phyloP scores from a whole-genome alignment of 2,329 filamentous ascomycete genomes.

The Neopestalotiopsis rosae region DNA sequence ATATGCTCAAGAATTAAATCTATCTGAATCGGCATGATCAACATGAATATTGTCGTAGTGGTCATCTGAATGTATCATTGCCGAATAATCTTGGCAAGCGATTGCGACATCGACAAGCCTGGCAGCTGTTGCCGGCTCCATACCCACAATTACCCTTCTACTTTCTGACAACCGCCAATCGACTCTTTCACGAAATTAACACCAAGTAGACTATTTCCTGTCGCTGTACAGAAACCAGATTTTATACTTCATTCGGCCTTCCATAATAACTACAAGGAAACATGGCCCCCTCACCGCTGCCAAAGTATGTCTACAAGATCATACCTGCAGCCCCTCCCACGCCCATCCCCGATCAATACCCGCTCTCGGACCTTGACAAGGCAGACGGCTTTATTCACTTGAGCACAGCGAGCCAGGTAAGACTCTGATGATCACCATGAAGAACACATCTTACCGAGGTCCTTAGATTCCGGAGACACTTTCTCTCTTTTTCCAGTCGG shows the following conservation, averaged over 20 bases:
- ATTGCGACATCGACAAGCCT: background rate
- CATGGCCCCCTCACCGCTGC: constrained; percentile 39
- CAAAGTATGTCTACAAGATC: constrained; percentile 65
- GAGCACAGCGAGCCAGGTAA: constrained; percentile 60
- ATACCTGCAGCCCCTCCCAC: constrained; percentile 55
- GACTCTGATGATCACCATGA: background rate
- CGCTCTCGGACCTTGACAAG: constrained; percentile 63
- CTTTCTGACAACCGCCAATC: no score
- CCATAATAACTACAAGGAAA: background rate
- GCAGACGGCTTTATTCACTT: constrained; percentile 68
- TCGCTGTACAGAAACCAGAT: background rate
- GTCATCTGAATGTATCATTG: no score
- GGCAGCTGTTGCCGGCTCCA: background rate
- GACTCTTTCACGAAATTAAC: no score
- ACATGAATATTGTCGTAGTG: no score
- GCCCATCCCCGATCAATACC: constrained; percentile 58
- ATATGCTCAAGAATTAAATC: no score
- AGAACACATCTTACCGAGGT: background rate
- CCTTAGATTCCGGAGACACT: constrained; percentile 36
- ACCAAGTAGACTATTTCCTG: no score
- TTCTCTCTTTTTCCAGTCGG: constrained; percentile 34
- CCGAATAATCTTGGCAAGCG: background rate
- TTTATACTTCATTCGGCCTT: background rate
- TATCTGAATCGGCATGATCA: no score
- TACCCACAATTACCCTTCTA: no score